Percentiles rank a stretch among this genome's conserved stretches.
These are phyloP conservation scores for Magnusiomyces clavatus DNA, from an alignment of 1,139 yeast species.

Conservation along the genomic window DNA sequence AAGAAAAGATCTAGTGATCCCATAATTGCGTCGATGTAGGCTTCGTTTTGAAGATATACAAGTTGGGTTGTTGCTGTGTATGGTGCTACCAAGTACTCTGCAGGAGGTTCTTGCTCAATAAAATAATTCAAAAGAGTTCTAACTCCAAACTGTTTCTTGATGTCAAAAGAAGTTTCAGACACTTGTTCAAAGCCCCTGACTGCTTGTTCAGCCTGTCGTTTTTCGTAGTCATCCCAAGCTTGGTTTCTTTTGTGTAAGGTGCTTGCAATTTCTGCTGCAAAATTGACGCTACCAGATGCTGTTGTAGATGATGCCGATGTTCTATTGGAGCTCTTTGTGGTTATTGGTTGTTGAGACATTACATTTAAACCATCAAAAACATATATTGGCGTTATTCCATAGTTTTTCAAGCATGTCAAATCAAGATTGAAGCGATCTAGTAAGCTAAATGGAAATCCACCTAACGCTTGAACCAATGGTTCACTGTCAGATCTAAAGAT, in stretches of 20 bases:
- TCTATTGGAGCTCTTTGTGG: not conserved
- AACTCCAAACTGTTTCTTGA: slow-evolving; percentile 30
- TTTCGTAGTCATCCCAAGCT: slow-evolving; percentile 34
- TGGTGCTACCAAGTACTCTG: slow-evolving; percentile 75
- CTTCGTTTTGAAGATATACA: slow-evolving; percentile 47
- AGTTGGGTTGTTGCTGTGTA: slow-evolving; percentile 77
- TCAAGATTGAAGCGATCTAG: slow-evolving; percentile 50
- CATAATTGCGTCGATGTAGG: slow-evolving; percentile 63
- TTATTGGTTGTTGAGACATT: slow-evolving; percentile 7
- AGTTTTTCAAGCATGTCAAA: slow-evolving; percentile 50
- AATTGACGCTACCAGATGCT: slow-evolving; percentile 26
- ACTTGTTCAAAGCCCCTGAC: slow-evolving; percentile 28
- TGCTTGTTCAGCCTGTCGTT: slow-evolving; percentile 31
- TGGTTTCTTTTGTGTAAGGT: slow-evolving; percentile 22
- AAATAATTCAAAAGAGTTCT: slow-evolving; percentile 51
- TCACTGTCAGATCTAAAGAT: slow-evolving; percentile 58
- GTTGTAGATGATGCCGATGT: slow-evolving; percentile 17
- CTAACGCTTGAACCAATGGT: slow-evolving; percentile 68
- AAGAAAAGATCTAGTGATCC: slow-evolving; percentile 79
- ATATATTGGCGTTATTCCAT: slow-evolving; percentile 66
- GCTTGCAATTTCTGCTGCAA: slow-evolving; percentile 15
- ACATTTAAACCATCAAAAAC: slow-evolving; percentile 53
- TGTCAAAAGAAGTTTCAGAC: slow-evolving; percentile 17
- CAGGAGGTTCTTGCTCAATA: slow-evolving; percentile 37
- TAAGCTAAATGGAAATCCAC: slow-evolving; percentile 71